A percentile compares a stretch with the other conserved stretches of the same genome.
phyloP scores from a whole-genome alignment of 2,329 filamentous ascomycete species.

The Rhinocladiella mackenziei region DNA sequence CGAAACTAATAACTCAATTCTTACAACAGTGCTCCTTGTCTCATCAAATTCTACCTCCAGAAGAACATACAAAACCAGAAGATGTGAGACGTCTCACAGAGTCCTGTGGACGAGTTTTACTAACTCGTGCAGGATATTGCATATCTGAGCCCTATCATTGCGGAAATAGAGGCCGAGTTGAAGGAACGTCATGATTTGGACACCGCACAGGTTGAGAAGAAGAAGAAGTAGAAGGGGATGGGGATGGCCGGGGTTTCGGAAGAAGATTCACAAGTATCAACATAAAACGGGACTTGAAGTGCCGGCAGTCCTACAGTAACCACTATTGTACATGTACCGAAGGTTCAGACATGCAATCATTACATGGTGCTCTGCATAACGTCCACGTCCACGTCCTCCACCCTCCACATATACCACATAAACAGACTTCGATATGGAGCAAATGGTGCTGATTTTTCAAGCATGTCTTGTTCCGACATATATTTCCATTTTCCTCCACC shows the following conservation, averaged over 20 bases:
- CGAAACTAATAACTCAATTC: conserved; percentile 4
- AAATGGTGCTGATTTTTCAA: conserved; percentile 73
- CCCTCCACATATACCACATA: conserved; percentile 98
- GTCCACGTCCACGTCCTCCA: conserved; percentile 66
- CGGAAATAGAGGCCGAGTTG: conserved; percentile 63
- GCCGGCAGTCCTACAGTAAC: too few relatives aligned
- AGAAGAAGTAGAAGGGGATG: conserved; percentile 5
- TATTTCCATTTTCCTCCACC: conserved; percentile 94
- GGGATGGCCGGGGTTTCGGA: background rate
- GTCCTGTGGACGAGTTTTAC: conserved; percentile 14
- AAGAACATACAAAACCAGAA: conserved; percentile 64
- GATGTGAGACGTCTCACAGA: conserved; percentile 51
- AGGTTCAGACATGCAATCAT: background rate
- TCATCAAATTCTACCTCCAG: conserved; percentile 60
- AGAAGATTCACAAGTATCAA: background rate
- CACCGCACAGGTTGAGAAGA: conserved; percentile 52
- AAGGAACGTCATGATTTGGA: conserved; percentile 67
- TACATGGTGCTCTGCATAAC: conserved; percentile 21
- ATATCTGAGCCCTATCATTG: conserved; percentile 65
- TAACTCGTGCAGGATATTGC: conserved; percentile 53
- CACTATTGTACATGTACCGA: conserved; percentile 7
- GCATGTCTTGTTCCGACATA: conserved; percentile 91
- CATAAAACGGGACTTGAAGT: too few relatives aligned
- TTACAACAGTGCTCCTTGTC: conserved; percentile 58
- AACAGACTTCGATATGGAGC: conserved; percentile 84